Base-by-base conservation (phyloP, 2,329 filamentous ascomycete species). In the Aspergillus piperis region DNA sequence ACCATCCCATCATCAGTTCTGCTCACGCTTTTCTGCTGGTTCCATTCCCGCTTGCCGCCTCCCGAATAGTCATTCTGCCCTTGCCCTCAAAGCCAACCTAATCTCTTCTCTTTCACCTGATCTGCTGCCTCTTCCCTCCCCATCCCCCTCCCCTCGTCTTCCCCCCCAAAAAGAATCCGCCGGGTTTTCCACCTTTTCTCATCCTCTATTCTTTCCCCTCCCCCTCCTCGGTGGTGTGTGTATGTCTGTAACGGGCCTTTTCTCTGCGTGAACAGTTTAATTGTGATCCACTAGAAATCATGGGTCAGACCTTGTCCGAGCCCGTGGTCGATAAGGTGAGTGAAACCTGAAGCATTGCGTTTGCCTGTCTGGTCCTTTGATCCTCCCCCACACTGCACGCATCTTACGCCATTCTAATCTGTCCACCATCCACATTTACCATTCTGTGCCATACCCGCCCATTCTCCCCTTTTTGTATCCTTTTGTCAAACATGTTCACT, bases 251-350 rank as follows among this genome's bases (percentile, higher is more conserved):
- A 57, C 52, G 55, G 61, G 51, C 58, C 60, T 54, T 52, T 59
- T 49, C 49, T 60, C 41, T 41, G 49, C 56, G 36, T 49, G 19
- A 54, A 62, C 61, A 62, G 55, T 56, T 63, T 17, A 61, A 66
- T 67, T 64, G 67, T 62, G 62, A 67, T 64, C 66, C 60, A 54
- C 59, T 63, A 66, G 65, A 71, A 74, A 84, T 76, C 81, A 99
- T 99, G 95, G 95, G 95, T 86, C 95, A 99, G 85, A 99, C 95
- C 80, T 89, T 99, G 76, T 98, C 94, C 74, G 95, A 99, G 85
- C 95, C 95, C 74, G 93, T 99, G 75, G 90, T 96, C 79, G 95
- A 98, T 78, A 99, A 99, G 93, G 95, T 99, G 86, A 77, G 86
- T 70, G 51, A 58, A 64, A 57, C 38, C 51, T 36, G 54, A 60